Percentiles rank a stretch among this genome's conserved stretches.
Evolutionary conservation across 1,284 basidiomycete species (phyloP).

Genomic region (Leucoagaricus sp.): DNA sequence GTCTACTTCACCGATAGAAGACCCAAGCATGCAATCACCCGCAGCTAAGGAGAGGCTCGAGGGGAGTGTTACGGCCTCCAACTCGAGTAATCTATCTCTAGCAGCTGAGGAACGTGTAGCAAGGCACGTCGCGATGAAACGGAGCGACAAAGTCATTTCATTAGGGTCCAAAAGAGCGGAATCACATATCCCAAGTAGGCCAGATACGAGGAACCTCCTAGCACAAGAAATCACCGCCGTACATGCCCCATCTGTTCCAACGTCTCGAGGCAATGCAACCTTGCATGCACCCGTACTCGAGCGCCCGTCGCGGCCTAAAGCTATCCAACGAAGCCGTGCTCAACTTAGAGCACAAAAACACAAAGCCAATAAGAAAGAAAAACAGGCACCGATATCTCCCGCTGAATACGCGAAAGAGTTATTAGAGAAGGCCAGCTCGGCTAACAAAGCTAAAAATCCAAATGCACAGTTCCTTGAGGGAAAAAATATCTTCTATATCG

Average conservation of each 20-base stretch:
- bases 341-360: constrained; percentile 13
- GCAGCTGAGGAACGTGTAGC: constrained; percentile 36
- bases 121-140: constrained; percentile 27
- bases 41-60: constrained; percentile 14
- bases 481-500: constrained; percentile 56
- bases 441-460: constrained; percentile 13
- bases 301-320: constrained; percentile 8
- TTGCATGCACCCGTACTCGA: constrained; percentile 16
- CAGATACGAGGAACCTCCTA: background rate
- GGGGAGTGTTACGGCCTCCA: constrained; percentile 15
- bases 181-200: background rate
- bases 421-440: constrained; percentile 21
- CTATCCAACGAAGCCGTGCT: constrained; percentile 14
- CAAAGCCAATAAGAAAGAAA: constrained; percentile 25
- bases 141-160: constrained; percentile 31
- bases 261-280: constrained; percentile 26
- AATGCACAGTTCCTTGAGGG: constrained; percentile 44
- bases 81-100: constrained; percentile 28
- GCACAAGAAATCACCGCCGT: constrained; percentile 30
- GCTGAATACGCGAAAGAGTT: constrained; percentile 35
- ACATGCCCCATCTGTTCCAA: constrained; percentile 33
- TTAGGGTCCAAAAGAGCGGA: constrained; percentile 18
- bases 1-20: constrained; percentile 41
- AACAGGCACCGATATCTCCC: constrained; percentile 24
- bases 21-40: constrained; percentile 22